phyloP scores from a whole-genome alignment of 805 yeast genomes.

The Zygoascus bituminiphila region DNA sequence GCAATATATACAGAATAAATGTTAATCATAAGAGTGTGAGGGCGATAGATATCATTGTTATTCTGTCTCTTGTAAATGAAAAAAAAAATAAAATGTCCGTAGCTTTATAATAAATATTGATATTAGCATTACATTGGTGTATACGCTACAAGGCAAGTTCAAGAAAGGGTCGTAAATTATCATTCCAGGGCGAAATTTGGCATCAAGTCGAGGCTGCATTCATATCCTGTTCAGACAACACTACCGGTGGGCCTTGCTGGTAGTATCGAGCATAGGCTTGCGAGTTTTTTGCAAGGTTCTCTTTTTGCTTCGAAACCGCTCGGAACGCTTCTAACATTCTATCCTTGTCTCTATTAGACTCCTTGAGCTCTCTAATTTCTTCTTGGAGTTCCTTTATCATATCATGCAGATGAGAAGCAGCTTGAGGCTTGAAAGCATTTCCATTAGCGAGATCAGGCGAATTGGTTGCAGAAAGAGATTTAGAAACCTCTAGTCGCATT shows the following conservation, averaged over 20 bases:
- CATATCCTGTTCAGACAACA: conserved; percentile 1
- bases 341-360: conserved; percentile 62
- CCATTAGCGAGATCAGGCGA: conserved; percentile 11
- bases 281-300: conserved; percentile 17
- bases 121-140: too few relatives aligned
- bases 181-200: too few relatives aligned
- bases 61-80: not conserved
- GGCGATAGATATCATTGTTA: not conserved
- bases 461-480: conserved; percentile 5
- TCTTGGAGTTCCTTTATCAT: conserved; percentile 54
- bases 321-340: conserved; percentile 67
- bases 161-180: too few relatives aligned
- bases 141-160: too few relatives aligned
- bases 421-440: not conserved
- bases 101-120: not conserved
- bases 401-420: conserved; percentile 13
- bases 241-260: not conserved
- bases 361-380: conserved; percentile 57
- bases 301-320: conserved; percentile 54
- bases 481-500: conserved; percentile 20
- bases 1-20: not conserved
- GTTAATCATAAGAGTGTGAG: too few relatives aligned
- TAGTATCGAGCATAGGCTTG: conserved; percentile 3
- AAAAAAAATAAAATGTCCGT: not conserved
- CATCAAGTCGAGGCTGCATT: not conserved